Percentiles rank a stretch among this genome's conserved stretches.
phyloP scores from a whole-genome alignment of 805 yeast genomes.

The Jamesozyma spencerorum region DNA sequence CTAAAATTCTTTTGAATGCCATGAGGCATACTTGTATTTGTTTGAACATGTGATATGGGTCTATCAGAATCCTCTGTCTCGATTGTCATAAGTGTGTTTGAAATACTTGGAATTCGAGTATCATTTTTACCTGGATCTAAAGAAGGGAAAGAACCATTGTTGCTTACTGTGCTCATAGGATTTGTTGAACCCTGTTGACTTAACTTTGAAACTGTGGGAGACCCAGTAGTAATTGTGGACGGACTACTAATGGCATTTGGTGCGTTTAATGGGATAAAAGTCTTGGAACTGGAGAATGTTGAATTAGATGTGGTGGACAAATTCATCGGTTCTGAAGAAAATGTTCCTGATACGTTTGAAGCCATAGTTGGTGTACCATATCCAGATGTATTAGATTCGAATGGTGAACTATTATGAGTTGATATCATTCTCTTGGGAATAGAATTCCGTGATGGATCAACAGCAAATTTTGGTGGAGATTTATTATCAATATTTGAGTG shows the following conservation, averaged over 20 bases:
- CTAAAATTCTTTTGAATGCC: slow-evolving; percentile 33
- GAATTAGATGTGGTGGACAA: slow-evolving; percentile 7
- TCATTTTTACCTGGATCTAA: slow-evolving; percentile 24
- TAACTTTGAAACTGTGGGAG: neutral
- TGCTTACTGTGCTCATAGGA: neutral
- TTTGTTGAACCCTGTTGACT: slow-evolving; percentile 1
- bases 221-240: neutral
- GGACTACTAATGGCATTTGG: neutral
- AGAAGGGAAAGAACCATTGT: slow-evolving; percentile 11
- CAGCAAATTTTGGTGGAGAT: slow-evolving; percentile 22
- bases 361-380: neutral
- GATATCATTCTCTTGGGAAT: slow-evolving; percentile 28
- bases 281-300: slow-evolving; percentile 1
- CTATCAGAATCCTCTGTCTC: slow-evolving; percentile 20
- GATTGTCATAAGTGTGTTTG: slow-evolving; percentile 17
- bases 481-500: slow-evolving; percentile 20
- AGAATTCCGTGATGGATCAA: slow-evolving; percentile 25
- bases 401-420: slow-evolving; percentile 30
- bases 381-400: slow-evolving; percentile 6
- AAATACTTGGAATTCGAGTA: slow-evolving; percentile 20
- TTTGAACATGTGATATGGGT: slow-evolving; percentile 29
- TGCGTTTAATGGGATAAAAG: slow-evolving; percentile 2
- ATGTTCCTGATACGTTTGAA: slow-evolving; percentile 6
- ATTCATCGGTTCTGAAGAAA: neutral
- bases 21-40: slow-evolving; percentile 29